Percentiles rank a stretch among this genome's conserved stretches.
Conservation (phyloP, 371 early-diverging fungal genomes). For the Saksenaea vasiformis region DNA sequence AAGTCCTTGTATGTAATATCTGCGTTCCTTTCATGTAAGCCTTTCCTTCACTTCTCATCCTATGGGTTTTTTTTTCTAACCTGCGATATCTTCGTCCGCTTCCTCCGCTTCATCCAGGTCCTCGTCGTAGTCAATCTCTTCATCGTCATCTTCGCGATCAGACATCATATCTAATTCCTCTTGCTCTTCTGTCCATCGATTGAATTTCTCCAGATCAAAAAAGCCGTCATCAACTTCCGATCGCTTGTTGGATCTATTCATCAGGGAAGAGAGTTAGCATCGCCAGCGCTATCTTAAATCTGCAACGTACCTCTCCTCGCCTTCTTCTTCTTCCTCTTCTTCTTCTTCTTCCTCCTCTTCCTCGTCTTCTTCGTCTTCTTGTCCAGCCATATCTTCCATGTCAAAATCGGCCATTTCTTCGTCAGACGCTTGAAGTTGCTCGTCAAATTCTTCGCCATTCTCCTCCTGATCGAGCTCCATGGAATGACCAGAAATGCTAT, state of each 20-base stretch:
- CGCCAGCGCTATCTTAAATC: background rate
- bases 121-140: conserved; percentile 53
- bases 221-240: conserved; percentile 72
- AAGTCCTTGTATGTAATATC: conserved; percentile 57
- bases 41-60: too few species aligned
- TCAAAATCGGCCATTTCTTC: background rate
- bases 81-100: conserved; percentile 44
- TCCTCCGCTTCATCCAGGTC: conserved; percentile 53
- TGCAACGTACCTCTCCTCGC: background rate
- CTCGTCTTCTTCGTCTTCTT: conserved; percentile 39
- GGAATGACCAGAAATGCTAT: conserved; percentile 23
- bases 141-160: conserved; percentile 50
- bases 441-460: conserved; percentile 29
- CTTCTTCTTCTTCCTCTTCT: conserved; percentile 25
- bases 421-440: conserved; percentile 16
- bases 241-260: conserved; percentile 21
- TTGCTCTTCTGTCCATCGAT: conserved; percentile 65
- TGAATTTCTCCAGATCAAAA: conserved; percentile 63
- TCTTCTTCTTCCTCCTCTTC: conserved; percentile 27
- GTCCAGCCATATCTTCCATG: conserved; percentile 33
- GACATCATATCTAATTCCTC: conserved; percentile 54
- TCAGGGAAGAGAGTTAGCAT: background rate
- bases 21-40: conserved; percentile 13
- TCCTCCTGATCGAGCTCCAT: conserved; percentile 23
- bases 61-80: conserved; percentile 16